Conservation (phyloP, 768 basidiomycete species). For the Suillus paluster region DNA sequence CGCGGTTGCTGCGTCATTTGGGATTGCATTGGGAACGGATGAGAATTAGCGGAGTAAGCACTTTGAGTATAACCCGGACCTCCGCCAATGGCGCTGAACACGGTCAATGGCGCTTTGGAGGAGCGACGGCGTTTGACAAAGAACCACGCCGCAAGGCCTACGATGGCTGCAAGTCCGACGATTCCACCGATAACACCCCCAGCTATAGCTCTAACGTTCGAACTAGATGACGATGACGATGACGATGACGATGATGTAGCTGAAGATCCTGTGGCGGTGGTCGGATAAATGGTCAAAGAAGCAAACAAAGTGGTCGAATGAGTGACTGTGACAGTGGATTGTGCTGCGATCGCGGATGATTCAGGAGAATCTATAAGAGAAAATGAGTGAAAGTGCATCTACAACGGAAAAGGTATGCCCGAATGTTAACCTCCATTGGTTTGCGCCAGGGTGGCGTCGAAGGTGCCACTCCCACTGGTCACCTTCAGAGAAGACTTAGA, state of each 20-base stretch:
- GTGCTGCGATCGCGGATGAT: too few species aligned
- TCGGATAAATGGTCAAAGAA: background rate
- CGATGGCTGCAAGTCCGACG: conserved; percentile 49
- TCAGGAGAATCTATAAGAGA: too few species aligned
- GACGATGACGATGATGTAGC: conserved; percentile 8
- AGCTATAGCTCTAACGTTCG: conserved; percentile 57
- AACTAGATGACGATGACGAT: conserved; percentile 8
- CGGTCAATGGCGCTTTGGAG: conserved; percentile 19
- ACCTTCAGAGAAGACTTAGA: too few species aligned
- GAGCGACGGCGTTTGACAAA: conserved; percentile 34
- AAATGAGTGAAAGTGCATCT: too few species aligned
- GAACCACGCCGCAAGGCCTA: conserved; percentile 44
- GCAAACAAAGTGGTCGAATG: too few species aligned
- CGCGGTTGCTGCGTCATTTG: conserved; percentile 25
- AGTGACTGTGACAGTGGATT: too few species aligned
- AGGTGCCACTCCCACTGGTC: too few species aligned
- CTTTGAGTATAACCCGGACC: conserved; percentile 9
- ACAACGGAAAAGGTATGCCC: too few species aligned
- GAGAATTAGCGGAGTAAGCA: conserved; percentile 14
- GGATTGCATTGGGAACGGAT: conserved; percentile 17
- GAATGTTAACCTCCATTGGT: too few species aligned
- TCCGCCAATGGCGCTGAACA: background rate
- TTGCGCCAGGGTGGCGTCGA: too few species aligned
- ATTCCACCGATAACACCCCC: conserved; percentile 39
- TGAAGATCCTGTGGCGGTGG: conserved; percentile 13